Evolutionary conservation across 495 filamentous ascomycete genomes (phyloP).

Genomic region (Umbilicaria muhlenbergii): DNA sequence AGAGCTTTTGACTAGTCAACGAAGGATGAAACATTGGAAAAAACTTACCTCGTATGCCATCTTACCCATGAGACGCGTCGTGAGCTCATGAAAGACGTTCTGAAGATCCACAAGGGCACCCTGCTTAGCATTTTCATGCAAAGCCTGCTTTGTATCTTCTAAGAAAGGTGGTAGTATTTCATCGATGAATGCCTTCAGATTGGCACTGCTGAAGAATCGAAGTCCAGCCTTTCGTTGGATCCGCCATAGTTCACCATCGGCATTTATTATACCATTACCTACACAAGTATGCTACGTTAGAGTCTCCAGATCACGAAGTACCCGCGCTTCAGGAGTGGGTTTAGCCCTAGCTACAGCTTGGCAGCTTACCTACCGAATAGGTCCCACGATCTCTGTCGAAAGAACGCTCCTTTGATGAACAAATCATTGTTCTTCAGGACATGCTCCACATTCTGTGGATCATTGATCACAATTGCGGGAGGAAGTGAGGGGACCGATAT

Average conservation of each 20-base stretch:
- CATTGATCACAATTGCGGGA: constrained; percentile 41
- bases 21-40: too few species aligned
- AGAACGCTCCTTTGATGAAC: constrained; percentile 41
- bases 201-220: constrained; percentile 38
- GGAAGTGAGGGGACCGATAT: constrained; percentile 41
- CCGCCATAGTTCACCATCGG: constrained; percentile 44
- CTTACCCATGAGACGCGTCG: constrained; percentile 41
- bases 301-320: not conserved
- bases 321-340: not conserved
- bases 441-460: constrained; percentile 40
- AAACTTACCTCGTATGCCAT: constrained; percentile 39
- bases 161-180: constrained; percentile 35
- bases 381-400: constrained; percentile 40
- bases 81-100: constrained; percentile 40
- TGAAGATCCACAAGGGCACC: constrained; percentile 31
- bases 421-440: constrained; percentile 41
- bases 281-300: not conserved
- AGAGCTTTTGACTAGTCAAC: too few species aligned
- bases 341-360: not conserved
- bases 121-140: constrained; percentile 15
- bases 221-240: constrained; percentile 42
- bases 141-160: constrained; percentile 18
- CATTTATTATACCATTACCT: constrained; percentile 48
- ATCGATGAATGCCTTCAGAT: constrained; percentile 38
- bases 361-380: constrained; percentile 29